Evolutionary conservation across 768 basidiomycete genomes (phyloP).

Genomic region (Sporobolomyces phaffii): DNA sequence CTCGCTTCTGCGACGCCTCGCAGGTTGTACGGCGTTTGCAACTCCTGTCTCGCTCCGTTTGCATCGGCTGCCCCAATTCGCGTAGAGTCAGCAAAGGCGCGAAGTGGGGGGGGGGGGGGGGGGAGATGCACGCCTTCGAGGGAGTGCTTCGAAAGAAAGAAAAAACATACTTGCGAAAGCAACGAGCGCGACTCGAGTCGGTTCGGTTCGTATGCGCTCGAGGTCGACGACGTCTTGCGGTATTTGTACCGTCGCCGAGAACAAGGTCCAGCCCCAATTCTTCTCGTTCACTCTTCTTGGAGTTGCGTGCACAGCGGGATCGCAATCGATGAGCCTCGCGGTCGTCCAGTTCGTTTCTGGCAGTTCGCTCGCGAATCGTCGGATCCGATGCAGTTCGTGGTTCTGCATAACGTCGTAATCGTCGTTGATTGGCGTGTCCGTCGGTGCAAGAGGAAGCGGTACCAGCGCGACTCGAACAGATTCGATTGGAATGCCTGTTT

Average conservation of each 20-base stretch:
- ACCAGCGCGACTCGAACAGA: conserved; percentile 11
- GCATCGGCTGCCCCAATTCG: conserved; percentile 17
- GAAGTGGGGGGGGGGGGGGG: no score
- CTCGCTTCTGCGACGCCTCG: conserved; percentile 27
- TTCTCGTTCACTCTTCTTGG: neutral
- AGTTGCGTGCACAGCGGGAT: neutral
- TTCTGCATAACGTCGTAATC: neutral
- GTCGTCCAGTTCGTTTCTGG: neutral
- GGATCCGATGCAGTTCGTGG: neutral
- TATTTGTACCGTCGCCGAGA: neutral
- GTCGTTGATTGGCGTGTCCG: neutral
- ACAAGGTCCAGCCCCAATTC: conserved; percentile 29
- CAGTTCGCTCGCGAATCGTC: conserved; percentile 1
- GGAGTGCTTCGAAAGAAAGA: no score
- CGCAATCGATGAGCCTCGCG: neutral
- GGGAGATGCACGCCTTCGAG: no score
- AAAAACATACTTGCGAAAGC: conserved; percentile 13
- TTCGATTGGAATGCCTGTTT: conserved; percentile 19
- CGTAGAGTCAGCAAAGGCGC: no score
- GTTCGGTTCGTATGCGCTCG: neutral
- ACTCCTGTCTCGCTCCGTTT: conserved; percentile 15
- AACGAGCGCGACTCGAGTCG: conserved; percentile 8
- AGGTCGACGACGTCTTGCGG: neutral
- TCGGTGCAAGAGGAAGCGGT: neutral
- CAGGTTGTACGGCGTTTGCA: conserved; percentile 29